Base-by-base conservation (phyloP, 805 yeast species). In the Nakazawaea ishiwadae region DNA sequence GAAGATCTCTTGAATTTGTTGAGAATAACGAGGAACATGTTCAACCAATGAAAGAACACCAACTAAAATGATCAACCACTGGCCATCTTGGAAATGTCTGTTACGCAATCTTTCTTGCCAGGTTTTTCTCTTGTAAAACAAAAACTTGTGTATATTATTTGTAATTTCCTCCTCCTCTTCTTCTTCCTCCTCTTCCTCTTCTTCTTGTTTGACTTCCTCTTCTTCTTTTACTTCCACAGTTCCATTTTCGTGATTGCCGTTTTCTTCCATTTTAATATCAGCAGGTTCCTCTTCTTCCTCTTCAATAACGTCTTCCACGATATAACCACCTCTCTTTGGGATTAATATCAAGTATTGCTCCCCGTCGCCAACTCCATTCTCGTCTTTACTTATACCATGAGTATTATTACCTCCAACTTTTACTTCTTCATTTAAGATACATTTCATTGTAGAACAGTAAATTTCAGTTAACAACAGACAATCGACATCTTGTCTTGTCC, bases 101-200 rank as follows among this genome's bases (percentile, higher is more conserved):
- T 76, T 80, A 11, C 80, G 73, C 15, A 91, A 67, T 31, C 95
- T 68, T 23, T 84, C 95, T 44, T 79, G 76, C 96, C 98, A 93
- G 10, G 79, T 61, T 0, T 65, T 62, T 32, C 79, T 79, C 41
- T 82, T 67, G 57, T 77, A 74, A 44, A 79, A 76, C 50, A 84
- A 62, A 3, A 66, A 61, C 1, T 60, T 51, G 46, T 69, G 67
- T 0, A 79, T 81, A 47, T 72, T 71, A 48, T 63, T 63, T 8
- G 58, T 54, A 23, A 59, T 56, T 16, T 56, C 63, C n/a, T 55
- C 63, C 7, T 49, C 61, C 3, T 53, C 61, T 1, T 43, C 54
- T 3, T 49, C 55, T 4, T 50, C 55, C 0, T 48, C 54, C 0
- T 36, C 49, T n/a, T 30, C 46, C 17, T 51, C 43, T 5, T 49